Conservation (phyloP, 345 rosid genomes). For the Eucalyptus guilfoylei region DNA sequence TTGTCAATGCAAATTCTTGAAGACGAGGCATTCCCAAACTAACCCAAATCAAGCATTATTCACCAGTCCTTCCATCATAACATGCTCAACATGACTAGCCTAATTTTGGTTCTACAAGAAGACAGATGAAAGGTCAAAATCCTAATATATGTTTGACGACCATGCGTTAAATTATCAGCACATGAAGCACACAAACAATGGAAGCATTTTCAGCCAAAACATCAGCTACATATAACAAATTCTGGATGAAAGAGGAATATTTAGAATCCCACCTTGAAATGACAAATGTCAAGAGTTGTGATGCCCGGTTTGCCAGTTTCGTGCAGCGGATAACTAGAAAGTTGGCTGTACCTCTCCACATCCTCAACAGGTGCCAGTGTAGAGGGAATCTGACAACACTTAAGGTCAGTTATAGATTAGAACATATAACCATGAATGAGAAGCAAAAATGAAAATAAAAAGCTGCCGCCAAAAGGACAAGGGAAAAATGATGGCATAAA, state of each 20-base stretch:
- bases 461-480: background rate
- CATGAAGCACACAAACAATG: background rate
- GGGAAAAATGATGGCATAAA: background rate
- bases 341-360: constrained; percentile 81
- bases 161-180: background rate
- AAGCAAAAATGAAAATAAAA: background rate
- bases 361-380: constrained; percentile 56
- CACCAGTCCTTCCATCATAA: background rate
- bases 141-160: background rate
- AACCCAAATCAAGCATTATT: background rate
- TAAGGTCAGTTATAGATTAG: background rate
- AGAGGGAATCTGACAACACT: constrained; percentile 44
- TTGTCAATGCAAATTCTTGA: background rate
- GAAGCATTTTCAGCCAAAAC: background rate
- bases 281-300: constrained; percentile 54
- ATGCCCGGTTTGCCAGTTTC: constrained; percentile 82
- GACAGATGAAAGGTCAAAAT: background rate
- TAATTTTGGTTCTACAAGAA: background rate
- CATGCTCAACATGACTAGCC: background rate
- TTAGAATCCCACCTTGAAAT: constrained; percentile 45
- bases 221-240: background rate
- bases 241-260: background rate
- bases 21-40: background rate
- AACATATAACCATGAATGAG: background rate
- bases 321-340: constrained; percentile 94